These are phyloP conservation scores for Dendrobium chrysotoxum DNA, from an alignment of 106 monocot species.

Conservation along the genomic window DNA sequence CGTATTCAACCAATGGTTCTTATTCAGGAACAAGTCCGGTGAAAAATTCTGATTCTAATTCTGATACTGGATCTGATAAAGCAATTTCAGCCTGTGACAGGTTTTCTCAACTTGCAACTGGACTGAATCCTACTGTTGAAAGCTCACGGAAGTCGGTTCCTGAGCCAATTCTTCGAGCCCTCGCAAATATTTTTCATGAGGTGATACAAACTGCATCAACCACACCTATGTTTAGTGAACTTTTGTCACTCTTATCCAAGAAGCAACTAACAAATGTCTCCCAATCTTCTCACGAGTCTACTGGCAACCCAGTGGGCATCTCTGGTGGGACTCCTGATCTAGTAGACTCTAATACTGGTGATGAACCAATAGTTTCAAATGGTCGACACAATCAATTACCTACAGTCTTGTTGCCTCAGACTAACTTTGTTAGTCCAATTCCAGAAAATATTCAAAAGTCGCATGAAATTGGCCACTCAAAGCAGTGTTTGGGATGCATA, in stretches of 20 bases:
- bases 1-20: conserved; percentile 10
- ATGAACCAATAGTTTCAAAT: conserved; percentile 1
- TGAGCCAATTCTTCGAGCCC: conserved; percentile 1
- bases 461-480: background rate
- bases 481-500: too few species aligned
- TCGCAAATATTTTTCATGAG: conserved; percentile 41
- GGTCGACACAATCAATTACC: conserved; percentile 1
- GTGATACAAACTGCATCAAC: conserved; percentile 27
- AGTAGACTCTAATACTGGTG: background rate
- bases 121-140: conserved; percentile 18
- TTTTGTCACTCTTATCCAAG: conserved; percentile 40
- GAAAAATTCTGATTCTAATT: background rate
- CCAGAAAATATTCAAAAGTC: background rate
- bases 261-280: conserved; percentile 16
- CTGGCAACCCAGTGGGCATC: conserved; percentile 1
- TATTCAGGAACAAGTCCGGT: background rate
- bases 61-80: background rate
- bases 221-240: conserved; percentile 28
- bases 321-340: background rate
- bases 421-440: conserved; percentile 3
- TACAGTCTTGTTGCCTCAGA: background rate
- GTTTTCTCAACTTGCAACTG: conserved; percentile 4
- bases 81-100: background rate
- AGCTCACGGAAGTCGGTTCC: conserved; percentile 39
- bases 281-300: conserved; percentile 4